Conservation (phyloP, 306 rosid genomes). For the Sesbania bispinosa region DNA sequence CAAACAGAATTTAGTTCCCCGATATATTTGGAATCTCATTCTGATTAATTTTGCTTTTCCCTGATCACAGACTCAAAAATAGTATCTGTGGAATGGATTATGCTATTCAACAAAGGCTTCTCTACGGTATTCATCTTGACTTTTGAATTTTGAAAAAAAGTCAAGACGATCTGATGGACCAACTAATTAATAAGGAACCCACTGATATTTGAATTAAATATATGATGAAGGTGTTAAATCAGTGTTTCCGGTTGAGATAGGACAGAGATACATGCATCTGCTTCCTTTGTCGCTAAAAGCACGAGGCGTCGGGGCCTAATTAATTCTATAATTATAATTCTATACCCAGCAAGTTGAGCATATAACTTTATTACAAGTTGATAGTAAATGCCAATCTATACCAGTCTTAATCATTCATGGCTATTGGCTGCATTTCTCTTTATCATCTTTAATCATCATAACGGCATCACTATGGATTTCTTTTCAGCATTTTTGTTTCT, state of each 20-base stretch:
- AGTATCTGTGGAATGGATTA: no score
- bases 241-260: conserved; percentile 13
- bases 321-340: no score
- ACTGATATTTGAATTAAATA: no score
- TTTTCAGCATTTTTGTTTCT: background rate
- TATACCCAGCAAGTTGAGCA: background rate
- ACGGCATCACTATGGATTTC: conserved; percentile 5
- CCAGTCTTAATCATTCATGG: background rate
- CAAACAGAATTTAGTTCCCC: no score
- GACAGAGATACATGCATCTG: conserved; percentile 32
- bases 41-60: no score
- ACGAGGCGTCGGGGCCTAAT: conserved; percentile 36
- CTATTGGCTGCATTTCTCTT: conserved; percentile 13
- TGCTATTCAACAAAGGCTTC: conserved; percentile 29
- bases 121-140: conserved; percentile 28
- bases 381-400: background rate
- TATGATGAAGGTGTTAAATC: no score
- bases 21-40: no score
- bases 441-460: conserved; percentile 4
- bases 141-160: conserved; percentile 13
- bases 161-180: conserved; percentile 24
- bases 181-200: no score
- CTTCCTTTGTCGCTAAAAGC: background rate
- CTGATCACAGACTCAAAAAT: no score
- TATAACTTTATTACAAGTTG: conserved; percentile 16